These are phyloP conservation scores for Exophiala alcalophila DNA, from an alignment of 2,329 filamentous ascomycete genomes.

Conservation along the genomic window DNA sequence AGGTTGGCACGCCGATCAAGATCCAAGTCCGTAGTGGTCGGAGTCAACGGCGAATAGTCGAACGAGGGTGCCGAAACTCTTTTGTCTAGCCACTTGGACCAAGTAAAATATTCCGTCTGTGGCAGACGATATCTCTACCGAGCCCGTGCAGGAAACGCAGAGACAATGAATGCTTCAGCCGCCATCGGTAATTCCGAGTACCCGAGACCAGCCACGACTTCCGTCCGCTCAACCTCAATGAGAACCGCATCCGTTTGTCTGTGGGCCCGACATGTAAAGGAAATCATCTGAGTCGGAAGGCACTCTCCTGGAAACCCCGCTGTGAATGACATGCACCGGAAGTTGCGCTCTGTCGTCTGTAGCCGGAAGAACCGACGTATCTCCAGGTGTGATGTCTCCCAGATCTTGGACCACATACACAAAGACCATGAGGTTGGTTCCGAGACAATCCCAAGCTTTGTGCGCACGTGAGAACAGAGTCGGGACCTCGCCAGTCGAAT, in stretches of 20 bases:
- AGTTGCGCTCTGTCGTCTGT: background rate
- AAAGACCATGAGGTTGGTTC: background rate
- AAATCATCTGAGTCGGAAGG: slow-evolving; percentile 4
- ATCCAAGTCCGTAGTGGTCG: background rate
- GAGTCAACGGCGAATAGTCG: background rate
- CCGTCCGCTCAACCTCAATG: background rate
- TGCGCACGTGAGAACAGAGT: slow-evolving; percentile 1
- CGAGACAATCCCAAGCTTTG: slow-evolving; percentile 7
- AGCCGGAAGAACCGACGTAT: background rate
- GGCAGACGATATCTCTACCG: no score
- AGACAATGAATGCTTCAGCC: no score
- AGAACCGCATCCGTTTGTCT: background rate
- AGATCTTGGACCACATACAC: slow-evolving; percentile 12
- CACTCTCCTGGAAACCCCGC: background rate
- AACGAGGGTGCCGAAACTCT: no score
- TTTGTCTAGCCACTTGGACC: no score
- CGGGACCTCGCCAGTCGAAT: slow-evolving; percentile 2
- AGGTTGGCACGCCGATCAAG: background rate
- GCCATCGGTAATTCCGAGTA: no score
- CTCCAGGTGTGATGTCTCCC: background rate
- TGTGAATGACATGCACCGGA: slow-evolving; percentile 2
- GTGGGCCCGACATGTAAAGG: slow-evolving; percentile 2
- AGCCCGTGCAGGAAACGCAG: no score
- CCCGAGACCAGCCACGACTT: background rate
- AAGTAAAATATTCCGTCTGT: no score